These are phyloP conservation scores for Vitis hybrid DNA, from an alignment of 177 flowering plant species.

Conservation along the genomic window DNA sequence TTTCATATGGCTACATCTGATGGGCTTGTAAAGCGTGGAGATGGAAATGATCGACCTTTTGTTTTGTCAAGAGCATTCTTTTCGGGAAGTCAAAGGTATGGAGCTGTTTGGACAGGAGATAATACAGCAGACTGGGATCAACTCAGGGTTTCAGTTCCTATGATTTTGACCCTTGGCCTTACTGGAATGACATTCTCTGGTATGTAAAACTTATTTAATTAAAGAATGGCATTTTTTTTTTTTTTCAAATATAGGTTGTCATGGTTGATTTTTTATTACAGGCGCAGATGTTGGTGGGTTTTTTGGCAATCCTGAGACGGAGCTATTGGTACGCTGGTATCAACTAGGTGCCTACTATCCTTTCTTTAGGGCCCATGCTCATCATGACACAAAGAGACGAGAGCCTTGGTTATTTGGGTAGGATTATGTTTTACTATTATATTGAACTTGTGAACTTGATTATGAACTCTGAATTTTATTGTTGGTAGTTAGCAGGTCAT, in stretches of 20 bases:
- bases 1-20: slow-evolving; percentile 92
- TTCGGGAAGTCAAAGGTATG: slow-evolving; percentile 92
- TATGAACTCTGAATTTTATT: background rate
- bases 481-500: background rate
- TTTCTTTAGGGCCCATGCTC: slow-evolving; percentile 97
- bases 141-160: slow-evolving; percentile 90
- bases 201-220: slow-evolving; percentile 21
- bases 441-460: background rate
- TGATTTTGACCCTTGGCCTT: slow-evolving; percentile 91
- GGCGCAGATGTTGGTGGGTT: slow-evolving; percentile 99
- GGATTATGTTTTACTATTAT: slow-evolving; percentile 3
- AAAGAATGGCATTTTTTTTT: background rate
- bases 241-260: background rate
- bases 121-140: slow-evolving; percentile 98
- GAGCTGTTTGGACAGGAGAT: slow-evolving; percentile 98
- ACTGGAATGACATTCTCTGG: slow-evolving; percentile 88
- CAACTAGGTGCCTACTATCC: slow-evolving; percentile 97
- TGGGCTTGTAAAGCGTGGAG: slow-evolving; percentile 83
- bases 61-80: slow-evolving; percentile 92
- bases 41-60: slow-evolving; percentile 92
- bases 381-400: slow-evolving; percentile 94
- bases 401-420: slow-evolving; percentile 99
- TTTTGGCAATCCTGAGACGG: slow-evolving; percentile 94
- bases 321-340: slow-evolving; percentile 95
- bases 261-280: slow-evolving; percentile 24